Evolutionary conservation across 768 basidiomycete genomes (phyloP).

Genomic region (Kwoniella mangroviensis): DNA sequence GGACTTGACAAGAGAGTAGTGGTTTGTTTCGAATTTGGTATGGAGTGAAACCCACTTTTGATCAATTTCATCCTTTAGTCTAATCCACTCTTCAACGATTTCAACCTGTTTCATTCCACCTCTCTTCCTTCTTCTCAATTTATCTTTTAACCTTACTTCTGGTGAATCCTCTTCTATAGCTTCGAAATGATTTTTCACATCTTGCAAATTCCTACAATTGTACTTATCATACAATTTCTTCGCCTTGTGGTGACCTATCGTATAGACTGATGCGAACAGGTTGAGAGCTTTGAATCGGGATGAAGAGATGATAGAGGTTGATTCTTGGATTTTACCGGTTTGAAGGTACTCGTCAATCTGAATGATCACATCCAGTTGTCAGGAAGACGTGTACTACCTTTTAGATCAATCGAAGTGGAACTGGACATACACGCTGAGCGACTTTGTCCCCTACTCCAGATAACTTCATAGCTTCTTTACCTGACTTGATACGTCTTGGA

Average conservation of each 20-base stretch:
- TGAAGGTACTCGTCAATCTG: slow-evolving; percentile 55
- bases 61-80: slow-evolving; percentile 54
- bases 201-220: slow-evolving; percentile 63
- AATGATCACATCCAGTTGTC: not conserved
- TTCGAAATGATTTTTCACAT: slow-evolving; percentile 62
- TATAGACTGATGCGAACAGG: slow-evolving; percentile 52
- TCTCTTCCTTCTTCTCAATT: slow-evolving; percentile 37
- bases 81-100: slow-evolving; percentile 56
- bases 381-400: not conserved
- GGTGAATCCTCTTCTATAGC: slow-evolving; percentile 44
- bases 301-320: slow-evolving; percentile 45
- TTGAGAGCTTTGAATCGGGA: slow-evolving; percentile 44
- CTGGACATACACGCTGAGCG: slow-evolving; percentile 42
- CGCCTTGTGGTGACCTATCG: slow-evolving; percentile 53
- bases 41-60: slow-evolving; percentile 38
- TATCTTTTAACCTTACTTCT: slow-evolving; percentile 64
- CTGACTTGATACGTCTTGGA: slow-evolving; percentile 47
- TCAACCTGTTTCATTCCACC: slow-evolving; percentile 56
- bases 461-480: slow-evolving; percentile 51
- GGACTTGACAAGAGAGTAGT: not conserved
- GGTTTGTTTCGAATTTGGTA: too few species aligned
- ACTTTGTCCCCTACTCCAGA: slow-evolving; percentile 53
- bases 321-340: slow-evolving; percentile 47
- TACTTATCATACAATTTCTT: slow-evolving; percentile 51
- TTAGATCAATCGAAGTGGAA: too few species aligned